Conservation (phyloP, 495 filamentous ascomycete genomes). For the Neurospora hispaniola region DNA sequence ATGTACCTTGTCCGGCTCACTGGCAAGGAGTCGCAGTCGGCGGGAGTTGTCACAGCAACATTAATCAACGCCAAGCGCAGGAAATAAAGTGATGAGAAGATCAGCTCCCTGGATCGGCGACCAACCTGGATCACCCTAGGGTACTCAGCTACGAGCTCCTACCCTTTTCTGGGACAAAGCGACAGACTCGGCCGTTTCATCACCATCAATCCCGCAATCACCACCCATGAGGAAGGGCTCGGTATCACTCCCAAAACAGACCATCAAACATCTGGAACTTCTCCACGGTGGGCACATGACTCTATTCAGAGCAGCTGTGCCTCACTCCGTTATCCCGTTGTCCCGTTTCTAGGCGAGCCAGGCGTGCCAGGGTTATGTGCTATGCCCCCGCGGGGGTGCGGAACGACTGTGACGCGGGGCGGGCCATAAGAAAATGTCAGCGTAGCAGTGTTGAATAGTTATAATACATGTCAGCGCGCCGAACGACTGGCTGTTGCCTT, state of each 20-base stretch:
- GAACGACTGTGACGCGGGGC: not conserved
- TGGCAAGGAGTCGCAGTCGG: not conserved
- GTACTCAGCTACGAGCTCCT: not conserved
- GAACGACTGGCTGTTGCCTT: not conserved
- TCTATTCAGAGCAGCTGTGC: not conserved
- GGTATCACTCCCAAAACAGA: not conserved
- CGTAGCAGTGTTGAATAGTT: not conserved
- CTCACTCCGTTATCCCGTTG: not conserved
- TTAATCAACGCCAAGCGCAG: not conserved
- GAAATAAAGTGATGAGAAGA: not conserved
- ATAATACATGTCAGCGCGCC: not conserved
- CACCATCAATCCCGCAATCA: not conserved
- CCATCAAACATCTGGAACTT: not conserved
- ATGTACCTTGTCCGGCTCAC: not conserved
- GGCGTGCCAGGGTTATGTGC: not conserved
- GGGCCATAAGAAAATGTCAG: not conserved
- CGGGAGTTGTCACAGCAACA: not conserved
- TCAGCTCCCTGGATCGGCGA: not conserved
- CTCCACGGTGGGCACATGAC: not conserved
- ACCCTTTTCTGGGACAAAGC: not conserved
- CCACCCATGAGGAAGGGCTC: not conserved
- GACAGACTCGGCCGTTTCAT: not conserved
- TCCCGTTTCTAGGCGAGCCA: not conserved
- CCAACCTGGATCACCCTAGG: not conserved
- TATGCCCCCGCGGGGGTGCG: not conserved